Evolutionary conservation across 1,139 yeast genomes (phyloP).

Genomic region (Taphrina betulina): DNA sequence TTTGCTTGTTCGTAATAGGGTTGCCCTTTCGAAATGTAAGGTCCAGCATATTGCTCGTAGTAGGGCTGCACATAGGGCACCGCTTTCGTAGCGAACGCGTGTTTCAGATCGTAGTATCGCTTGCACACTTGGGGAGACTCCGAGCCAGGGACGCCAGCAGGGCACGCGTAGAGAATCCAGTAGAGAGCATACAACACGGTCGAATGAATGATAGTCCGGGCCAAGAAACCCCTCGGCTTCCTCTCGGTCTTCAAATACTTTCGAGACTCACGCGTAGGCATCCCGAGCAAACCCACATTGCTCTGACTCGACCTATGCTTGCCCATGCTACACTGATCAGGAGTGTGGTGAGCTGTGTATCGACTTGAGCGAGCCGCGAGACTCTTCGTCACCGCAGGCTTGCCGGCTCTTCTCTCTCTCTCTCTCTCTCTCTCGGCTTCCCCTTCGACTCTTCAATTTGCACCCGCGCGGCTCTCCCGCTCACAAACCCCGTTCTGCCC

Average conservation of each 20-base stretch:
- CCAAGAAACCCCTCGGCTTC: conserved; percentile 16
- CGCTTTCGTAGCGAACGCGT: conserved; percentile 15
- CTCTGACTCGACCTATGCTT: conserved; percentile 10
- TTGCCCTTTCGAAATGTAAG: conserved; percentile 23
- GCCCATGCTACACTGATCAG: neutral
- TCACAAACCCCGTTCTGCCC: no score
- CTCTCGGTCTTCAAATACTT: neutral
- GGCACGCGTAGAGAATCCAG: conserved; percentile 29
- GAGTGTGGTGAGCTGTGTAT: neutral
- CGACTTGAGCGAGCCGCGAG: no score
- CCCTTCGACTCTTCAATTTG: no score
- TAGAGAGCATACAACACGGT: conserved; percentile 27
- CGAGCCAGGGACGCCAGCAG: conserved; percentile 12
- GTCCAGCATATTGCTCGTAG: conserved; percentile 29
- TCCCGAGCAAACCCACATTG: conserved; percentile 24
- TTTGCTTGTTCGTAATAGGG: conserved; percentile 24
- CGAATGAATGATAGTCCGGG: conserved; percentile 11
- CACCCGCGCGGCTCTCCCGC: no score
- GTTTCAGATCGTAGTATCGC: conserved; percentile 18
- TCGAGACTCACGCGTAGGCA: conserved; percentile 16
- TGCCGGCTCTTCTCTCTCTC: no score
- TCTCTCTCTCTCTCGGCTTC: no score
- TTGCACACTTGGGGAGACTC: conserved; percentile 23
- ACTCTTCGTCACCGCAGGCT: no score
- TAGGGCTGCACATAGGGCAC: conserved; percentile 23